These are phyloP conservation scores for Xylariaceae sp. DNA, from an alignment of 2,329 filamentous ascomycete genomes.

Conservation along the genomic window DNA sequence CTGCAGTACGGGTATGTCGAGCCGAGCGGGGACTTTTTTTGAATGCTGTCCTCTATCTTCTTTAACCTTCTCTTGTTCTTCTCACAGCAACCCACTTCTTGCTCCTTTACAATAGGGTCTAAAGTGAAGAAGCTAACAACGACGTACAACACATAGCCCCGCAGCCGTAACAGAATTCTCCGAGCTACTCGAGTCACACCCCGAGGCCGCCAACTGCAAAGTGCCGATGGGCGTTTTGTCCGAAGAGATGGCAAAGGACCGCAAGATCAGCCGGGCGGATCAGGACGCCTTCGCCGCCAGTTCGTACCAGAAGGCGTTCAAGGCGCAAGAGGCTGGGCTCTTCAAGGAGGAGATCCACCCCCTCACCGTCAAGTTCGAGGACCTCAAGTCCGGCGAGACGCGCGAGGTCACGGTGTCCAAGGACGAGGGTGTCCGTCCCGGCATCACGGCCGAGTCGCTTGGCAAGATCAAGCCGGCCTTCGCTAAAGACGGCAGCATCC, in stretches of 20 bases:
- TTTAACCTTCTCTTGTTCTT: background rate
- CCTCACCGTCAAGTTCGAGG: constrained; percentile 83
- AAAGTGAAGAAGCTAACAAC: constrained; percentile 9
- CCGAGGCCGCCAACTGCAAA: constrained; percentile 92
- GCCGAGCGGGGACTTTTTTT: too few species aligned
- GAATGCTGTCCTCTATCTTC: too few species aligned
- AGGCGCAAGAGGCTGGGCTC: constrained; percentile 85
- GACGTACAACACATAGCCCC: constrained; percentile 60
- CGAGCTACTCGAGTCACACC: constrained; percentile 80
- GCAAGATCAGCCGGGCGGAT: constrained; percentile 69
- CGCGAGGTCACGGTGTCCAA: constrained; percentile 81
- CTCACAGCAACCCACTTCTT: background rate
- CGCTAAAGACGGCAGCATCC: constrained; percentile 88
- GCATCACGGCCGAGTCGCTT: constrained; percentile 87
- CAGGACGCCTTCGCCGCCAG: constrained; percentile 95
- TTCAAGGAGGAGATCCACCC: constrained; percentile 93
- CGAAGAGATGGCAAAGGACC: constrained; percentile 92
- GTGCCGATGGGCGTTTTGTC: constrained; percentile 95
- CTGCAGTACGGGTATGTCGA: constrained; percentile 82
- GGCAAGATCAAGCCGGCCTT: constrained; percentile 90
- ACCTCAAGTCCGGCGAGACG: constrained; percentile 87
- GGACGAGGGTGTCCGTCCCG: constrained; percentile 86
- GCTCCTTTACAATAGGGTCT: too few species aligned
- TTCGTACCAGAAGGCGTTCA: constrained; percentile 87
- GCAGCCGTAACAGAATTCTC: constrained; percentile 91